phyloP scores from a whole-genome alignment of 768 basidiomycete genomes.

The Cystofilobasidium bisporidii region DNA sequence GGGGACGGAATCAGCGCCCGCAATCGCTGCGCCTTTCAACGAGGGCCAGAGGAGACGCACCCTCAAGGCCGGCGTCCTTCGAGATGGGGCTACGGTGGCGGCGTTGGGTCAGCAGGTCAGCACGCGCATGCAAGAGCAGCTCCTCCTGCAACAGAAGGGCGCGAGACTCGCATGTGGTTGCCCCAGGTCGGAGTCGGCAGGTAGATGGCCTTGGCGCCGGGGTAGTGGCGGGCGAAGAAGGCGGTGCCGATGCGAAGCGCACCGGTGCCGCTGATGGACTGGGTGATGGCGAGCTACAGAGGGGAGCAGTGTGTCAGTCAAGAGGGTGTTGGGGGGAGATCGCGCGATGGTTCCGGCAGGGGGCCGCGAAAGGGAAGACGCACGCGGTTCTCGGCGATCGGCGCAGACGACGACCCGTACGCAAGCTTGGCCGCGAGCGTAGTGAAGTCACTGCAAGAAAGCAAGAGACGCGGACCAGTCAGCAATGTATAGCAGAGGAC shows the following conservation, averaged over 20 bases:
- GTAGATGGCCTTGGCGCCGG: conserved; percentile 38
- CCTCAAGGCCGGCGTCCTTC: conserved; percentile 14
- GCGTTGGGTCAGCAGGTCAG: no score
- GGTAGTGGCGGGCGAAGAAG: conserved; percentile 82
- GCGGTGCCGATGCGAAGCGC: conserved; percentile 90
- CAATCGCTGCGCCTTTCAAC: background rate
- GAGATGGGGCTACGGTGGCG: conserved; percentile 16
- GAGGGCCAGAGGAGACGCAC: background rate
- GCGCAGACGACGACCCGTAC: conserved; percentile 70
- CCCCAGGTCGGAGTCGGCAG: conserved; percentile 35
- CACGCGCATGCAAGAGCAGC: no score
- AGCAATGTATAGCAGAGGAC: background rate
- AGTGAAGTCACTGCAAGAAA: conserved; percentile 54
- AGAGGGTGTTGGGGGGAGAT: background rate
- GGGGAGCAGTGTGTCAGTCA: background rate
- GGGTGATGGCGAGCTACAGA: conserved; percentile 66
- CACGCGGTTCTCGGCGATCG: conserved; percentile 55
- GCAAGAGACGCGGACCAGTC: no score
- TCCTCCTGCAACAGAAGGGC: no score
- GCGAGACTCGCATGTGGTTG: conserved; percentile 17
- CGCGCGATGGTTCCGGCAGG: conserved; percentile 38
- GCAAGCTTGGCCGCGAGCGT: conserved; percentile 79
- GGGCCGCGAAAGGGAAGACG: conserved; percentile 34
- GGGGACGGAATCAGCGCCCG: background rate
- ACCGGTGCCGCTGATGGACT: conserved; percentile 95